A percentile compares a stretch with the other conserved stretches of the same genome.
phyloP scores from a whole-genome alignment of 495 filamentous ascomycete species.

The Barbatosphaeria neglecta region DNA sequence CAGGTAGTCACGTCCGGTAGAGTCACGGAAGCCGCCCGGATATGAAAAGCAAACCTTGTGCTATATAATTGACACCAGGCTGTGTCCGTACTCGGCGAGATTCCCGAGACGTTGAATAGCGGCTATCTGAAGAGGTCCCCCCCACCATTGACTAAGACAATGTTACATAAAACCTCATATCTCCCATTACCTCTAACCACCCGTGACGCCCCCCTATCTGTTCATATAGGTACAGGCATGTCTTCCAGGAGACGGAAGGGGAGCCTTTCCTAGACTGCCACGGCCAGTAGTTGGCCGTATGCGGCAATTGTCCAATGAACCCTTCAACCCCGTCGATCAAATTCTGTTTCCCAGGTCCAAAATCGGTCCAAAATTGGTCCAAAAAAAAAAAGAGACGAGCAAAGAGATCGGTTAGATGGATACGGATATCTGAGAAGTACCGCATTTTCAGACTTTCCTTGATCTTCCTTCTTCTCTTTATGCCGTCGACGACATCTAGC shows the following conservation, averaged over 20 bases:
- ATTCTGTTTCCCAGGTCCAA: too few species aligned
- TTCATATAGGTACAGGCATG: not conserved
- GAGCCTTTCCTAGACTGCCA: slow-evolving; percentile 22
- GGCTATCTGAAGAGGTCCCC: too few species aligned
- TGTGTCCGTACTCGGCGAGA: too few species aligned
- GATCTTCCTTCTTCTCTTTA: not conserved
- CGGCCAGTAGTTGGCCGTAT: slow-evolving; percentile 12
- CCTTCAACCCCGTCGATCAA: not conserved
- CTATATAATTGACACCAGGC: too few species aligned
- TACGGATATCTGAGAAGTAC: not conserved
- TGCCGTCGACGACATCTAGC: not conserved
- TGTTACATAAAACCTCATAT: not conserved
- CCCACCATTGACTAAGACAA: not conserved
- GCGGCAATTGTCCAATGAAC: slow-evolving; percentile 19
- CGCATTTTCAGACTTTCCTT: not conserved
- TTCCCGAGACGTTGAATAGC: too few species aligned
- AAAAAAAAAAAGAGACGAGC: slow-evolving; percentile 1
- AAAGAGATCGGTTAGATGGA: slow-evolving; percentile 1
- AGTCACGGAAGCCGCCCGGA: too few species aligned
- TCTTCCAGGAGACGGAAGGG: slow-evolving; percentile 4
- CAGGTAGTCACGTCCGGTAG: too few species aligned
- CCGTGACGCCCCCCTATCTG: not conserved
- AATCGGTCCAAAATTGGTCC: not conserved
- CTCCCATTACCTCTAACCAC: not conserved
- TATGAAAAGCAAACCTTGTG: too few species aligned